phyloP scores from a whole-genome alignment of 208 protist species.

The Herpetomonas samuelpessoai region DNA sequence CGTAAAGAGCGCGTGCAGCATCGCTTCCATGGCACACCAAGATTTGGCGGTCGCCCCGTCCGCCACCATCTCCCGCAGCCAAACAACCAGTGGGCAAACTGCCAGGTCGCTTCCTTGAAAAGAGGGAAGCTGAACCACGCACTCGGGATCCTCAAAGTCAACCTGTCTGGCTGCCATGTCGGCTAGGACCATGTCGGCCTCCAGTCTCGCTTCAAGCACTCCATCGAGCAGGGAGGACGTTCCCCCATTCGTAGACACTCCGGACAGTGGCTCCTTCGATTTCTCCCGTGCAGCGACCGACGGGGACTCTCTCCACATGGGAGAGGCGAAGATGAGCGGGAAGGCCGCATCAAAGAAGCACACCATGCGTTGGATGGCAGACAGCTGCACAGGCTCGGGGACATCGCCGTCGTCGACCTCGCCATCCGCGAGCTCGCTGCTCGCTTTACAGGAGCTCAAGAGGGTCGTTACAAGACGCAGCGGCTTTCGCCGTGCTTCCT shows the following conservation, averaged over 20 bases:
- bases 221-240: not conserved
- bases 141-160: not conserved
- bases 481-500: conserved; percentile 51
- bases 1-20: conserved; percentile 59
- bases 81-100: conserved; percentile 38
- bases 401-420: conserved; percentile 18
- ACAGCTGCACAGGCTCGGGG: conserved; percentile 12
- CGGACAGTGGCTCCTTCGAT: not conserved
- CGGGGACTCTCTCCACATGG: too few species aligned
- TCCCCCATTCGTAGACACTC: not conserved
- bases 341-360: conserved; percentile 36
- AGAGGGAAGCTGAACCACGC: not conserved
- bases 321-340: conserved; percentile 24
- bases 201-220: not conserved
- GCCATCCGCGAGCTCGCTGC: conserved; percentile 9
- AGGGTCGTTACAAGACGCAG: conserved; percentile 55
- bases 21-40: conserved; percentile 17
- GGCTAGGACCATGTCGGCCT: not conserved
- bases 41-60: not conserved
- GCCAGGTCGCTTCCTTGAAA: not conserved
- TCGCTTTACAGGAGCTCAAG: conserved; percentile 7
- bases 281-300: not conserved
- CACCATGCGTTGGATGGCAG: not conserved
- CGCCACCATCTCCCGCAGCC: conserved; percentile 51
- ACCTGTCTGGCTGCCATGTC: not conserved